Percentiles rank a stretch among this genome's conserved stretches.
These are phyloP conservation scores for Jamesozyma hellenica DNA, from an alignment of 805 yeast species.

Conservation along the genomic window DNA sequence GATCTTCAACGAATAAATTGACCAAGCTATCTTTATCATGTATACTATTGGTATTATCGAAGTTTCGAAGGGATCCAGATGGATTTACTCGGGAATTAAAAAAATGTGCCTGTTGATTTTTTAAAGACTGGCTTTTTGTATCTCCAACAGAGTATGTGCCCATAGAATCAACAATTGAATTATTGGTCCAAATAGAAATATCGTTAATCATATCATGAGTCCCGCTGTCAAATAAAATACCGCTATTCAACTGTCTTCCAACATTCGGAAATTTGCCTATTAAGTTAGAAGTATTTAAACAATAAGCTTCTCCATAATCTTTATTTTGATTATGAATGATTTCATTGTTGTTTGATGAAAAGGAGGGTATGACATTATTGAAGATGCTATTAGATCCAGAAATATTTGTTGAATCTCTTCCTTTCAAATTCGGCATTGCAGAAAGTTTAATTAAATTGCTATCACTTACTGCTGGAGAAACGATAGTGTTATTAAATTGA, in stretches of 20 bases:
- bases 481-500: background rate
- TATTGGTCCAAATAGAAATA: slow-evolving; percentile 47
- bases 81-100: background rate
- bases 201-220: slow-evolving; percentile 52
- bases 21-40: background rate
- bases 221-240: slow-evolving; percentile 28
- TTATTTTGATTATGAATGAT: no score
- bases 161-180: slow-evolving; percentile 17
- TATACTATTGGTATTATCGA: background rate
- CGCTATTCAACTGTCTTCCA: slow-evolving; percentile 4
- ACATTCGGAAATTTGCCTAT: background rate
- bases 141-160: slow-evolving; percentile 1
- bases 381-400: background rate
- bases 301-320: no score
- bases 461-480: slow-evolving; percentile 2
- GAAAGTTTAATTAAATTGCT: background rate
- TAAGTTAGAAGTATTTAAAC: background rate
- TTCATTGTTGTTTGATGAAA: background rate
- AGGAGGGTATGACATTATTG: background rate
- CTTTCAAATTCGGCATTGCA: background rate
- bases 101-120: background rate
- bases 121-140: background rate
- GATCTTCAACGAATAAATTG: background rate
- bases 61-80: background rate
- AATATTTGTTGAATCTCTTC: background rate